Evolutionary conservation across 257 asterid genomes (phyloP).

Genomic region (Fraxinus americana): DNA sequence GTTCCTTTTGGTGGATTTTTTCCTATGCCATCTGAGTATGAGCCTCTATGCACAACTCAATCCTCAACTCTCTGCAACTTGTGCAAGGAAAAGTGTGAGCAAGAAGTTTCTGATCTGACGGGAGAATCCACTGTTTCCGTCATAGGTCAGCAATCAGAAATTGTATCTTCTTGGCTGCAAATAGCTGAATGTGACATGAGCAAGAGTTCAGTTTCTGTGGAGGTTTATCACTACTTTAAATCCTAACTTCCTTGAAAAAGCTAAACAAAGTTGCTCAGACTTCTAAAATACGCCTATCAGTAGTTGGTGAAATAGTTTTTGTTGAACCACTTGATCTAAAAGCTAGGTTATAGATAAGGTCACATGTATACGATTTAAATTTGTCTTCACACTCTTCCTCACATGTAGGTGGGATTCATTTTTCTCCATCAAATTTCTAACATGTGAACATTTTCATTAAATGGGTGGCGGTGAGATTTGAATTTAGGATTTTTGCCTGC

Average conservation of each 20-base stretch:
- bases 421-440: too few species aligned
- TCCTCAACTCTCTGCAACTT: slow-evolving; percentile 53
- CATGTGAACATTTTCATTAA: too few species aligned
- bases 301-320: background rate
- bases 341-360: background rate
- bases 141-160: slow-evolving; percentile 48
- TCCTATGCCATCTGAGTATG: slow-evolving; percentile 70
- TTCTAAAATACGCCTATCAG: slow-evolving; percentile 8
- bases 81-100: slow-evolving; percentile 75
- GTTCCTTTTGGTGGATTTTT: slow-evolving; percentile 96
- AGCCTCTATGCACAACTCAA: slow-evolving; percentile 37
- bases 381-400: too few species aligned
- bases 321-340: background rate
- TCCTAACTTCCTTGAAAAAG: slow-evolving; percentile 12
- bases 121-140: slow-evolving; percentile 48
- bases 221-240: slow-evolving; percentile 64
- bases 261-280: slow-evolving; percentile 1
- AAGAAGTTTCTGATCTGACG: slow-evolving; percentile 63
- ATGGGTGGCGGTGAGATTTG: too few species aligned
- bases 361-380: background rate
- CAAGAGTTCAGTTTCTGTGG: slow-evolving; percentile 43
- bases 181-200: slow-evolving; percentile 54
- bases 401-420: too few species aligned
- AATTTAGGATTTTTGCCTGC: too few species aligned
- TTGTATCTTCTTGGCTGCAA: slow-evolving; percentile 68